Conservation (phyloP, 2,329 filamentous ascomycete genomes). For the Aspergillus texensis region DNA sequence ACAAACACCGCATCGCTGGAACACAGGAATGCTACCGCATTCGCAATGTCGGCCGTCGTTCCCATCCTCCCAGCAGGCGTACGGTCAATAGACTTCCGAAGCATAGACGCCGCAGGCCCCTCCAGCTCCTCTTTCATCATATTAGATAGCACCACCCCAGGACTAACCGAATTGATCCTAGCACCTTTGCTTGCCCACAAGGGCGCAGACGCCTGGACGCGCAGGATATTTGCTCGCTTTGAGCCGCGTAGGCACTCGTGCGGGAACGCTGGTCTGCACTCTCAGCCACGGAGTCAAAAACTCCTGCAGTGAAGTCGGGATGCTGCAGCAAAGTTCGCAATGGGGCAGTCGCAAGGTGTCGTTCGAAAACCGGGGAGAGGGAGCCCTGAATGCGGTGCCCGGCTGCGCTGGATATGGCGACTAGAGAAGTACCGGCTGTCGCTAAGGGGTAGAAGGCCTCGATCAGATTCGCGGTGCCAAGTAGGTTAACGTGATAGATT, state of each 20-base stretch:
- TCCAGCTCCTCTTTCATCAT: not conserved
- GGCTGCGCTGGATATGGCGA: not conserved
- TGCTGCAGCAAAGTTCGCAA: not conserved
- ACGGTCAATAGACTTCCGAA: not conserved
- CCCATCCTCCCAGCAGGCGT: constrained; percentile 2
- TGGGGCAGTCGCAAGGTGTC: not conserved
- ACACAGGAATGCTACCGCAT: constrained; percentile 6
- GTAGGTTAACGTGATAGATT: not conserved
- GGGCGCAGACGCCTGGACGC: too few relatives aligned
- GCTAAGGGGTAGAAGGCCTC: not conserved
- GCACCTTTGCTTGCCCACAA: too few relatives aligned
- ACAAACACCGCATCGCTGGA: constrained; percentile 1
- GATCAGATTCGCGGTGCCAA: not conserved
- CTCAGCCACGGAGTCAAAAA: not conserved
- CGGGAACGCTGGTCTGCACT: too few relatives aligned
- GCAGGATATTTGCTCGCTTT: too few relatives aligned
- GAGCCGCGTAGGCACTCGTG: too few relatives aligned
- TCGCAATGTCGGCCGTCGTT: constrained; percentile 4
- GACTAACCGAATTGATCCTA: too few relatives aligned
- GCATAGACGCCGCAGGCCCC: not conserved
- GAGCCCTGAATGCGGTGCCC: not conserved
- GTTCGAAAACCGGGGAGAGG: not conserved
- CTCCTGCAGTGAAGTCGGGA: not conserved
- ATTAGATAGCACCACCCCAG: too few relatives aligned
- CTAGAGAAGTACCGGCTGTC: not conserved